A percentile compares a stretch with the other conserved stretches of the same genome.
phyloP scores from a whole-genome alignment of 495 filamentous ascomycete species.

The Talaromyces ruber region DNA sequence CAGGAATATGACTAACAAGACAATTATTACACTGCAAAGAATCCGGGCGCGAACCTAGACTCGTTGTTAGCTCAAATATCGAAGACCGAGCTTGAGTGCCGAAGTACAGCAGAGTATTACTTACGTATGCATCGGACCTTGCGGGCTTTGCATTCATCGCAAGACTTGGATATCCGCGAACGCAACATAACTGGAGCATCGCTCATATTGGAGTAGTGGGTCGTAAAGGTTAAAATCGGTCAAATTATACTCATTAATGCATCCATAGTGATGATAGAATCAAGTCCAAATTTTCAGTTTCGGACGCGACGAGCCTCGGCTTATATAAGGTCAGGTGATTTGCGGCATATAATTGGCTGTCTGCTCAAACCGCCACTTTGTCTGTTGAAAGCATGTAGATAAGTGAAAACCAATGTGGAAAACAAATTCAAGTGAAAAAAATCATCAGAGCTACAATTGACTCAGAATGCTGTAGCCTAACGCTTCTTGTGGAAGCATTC shows the following conservation, averaged over 20 bases:
- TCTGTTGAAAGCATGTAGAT: background rate
- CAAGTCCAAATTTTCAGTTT: background rate
- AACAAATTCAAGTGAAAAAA: background rate
- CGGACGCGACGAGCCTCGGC: background rate
- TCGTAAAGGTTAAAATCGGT: background rate
- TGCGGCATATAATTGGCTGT: background rate
- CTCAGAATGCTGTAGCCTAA: background rate
- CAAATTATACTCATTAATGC: background rate
- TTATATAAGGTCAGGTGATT: background rate
- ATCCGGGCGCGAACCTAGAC: constrained; percentile 9
- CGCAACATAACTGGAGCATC: background rate
- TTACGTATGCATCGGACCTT: constrained; percentile 26
- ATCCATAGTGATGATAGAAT: background rate
- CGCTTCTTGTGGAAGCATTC: background rate
- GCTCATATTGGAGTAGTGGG: background rate
- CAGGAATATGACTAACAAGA: constrained; percentile 10
- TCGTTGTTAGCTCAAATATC: background rate
- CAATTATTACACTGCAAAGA: constrained; percentile 16
- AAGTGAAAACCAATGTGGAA: background rate
- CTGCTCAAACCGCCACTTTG: background rate
- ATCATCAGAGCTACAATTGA: background rate
- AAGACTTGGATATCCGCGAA: constrained; percentile 14
- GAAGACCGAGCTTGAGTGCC: background rate
- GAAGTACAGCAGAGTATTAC: constrained; percentile 2
- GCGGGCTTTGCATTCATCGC: constrained; percentile 20